Evolutionary conservation across 2,329 filamentous ascomycete species (phyloP).

Genomic region (Exophiala sp.): DNA sequence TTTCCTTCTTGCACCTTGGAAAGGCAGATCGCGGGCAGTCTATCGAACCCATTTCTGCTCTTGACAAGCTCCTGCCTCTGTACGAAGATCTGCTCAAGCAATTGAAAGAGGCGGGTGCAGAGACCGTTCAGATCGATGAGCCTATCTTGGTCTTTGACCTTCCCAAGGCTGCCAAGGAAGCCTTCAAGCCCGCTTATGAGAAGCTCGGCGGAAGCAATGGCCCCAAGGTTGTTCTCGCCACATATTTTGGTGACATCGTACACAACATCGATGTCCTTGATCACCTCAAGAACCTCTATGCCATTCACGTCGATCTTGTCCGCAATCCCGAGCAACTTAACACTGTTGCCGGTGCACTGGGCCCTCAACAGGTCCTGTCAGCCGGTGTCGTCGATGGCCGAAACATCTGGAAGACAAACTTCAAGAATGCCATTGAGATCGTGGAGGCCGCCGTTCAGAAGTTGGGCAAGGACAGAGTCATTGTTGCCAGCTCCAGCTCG

Average conservation of each 20-base stretch:
- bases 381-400: constrained; percentile 96
- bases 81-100: constrained; percentile 89
- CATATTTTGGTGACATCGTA: constrained; percentile 98
- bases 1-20: constrained; percentile 94
- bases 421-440: constrained; percentile 87
- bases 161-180: constrained; percentile 81
- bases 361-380: constrained; percentile 85
- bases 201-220: constrained; percentile 76
- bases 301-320: constrained; percentile 91
- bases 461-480: constrained; percentile 95
- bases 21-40: constrained; percentile 96
- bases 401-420: constrained; percentile 99
- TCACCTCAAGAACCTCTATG: constrained; percentile 69
- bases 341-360: constrained; percentile 75
- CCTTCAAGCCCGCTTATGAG: constrained; percentile 97
- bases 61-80: constrained; percentile 88
- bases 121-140: constrained; percentile 98
- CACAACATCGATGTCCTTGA: constrained; percentile 95
- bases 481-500: constrained; percentile 94
- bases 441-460: constrained; percentile 90
- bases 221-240: constrained; percentile 85
- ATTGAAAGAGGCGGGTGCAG: constrained; percentile 93
- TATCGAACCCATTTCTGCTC: constrained; percentile 88
- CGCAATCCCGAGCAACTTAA: constrained; percentile 97
- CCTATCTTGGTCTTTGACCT: constrained; percentile 95